A percentile compares a stretch with the other conserved stretches of the same genome.
phyloP scores from a whole-genome alignment of 106 monocot species.

The Alisma plantagoaquatica region DNA sequence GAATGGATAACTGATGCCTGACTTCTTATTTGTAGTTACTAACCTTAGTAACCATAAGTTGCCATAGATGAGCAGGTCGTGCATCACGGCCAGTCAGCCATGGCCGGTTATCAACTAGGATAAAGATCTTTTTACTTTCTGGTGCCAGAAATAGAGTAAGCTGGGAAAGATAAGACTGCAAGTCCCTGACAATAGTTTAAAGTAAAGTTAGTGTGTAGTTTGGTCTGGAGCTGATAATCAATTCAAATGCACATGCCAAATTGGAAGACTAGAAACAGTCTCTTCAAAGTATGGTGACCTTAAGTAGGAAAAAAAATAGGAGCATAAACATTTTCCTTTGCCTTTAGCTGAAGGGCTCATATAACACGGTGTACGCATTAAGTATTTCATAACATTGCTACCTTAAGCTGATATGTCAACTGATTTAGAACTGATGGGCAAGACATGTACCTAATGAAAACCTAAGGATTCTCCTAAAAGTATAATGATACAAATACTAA shows the following conservation, averaged over 20 bases:
- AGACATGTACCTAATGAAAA: too few species aligned
- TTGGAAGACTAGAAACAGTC: too few species aligned
- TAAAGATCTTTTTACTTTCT: constrained; percentile 71
- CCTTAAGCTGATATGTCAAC: too few species aligned
- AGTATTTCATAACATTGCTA: too few species aligned
- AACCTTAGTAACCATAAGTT: constrained; percentile 98
- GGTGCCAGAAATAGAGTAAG: constrained; percentile 68
- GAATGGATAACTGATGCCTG: not conserved
- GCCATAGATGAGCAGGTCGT: constrained; percentile 77
- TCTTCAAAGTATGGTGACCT: too few species aligned
- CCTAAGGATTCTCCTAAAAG: too few species aligned
- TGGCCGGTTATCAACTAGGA: constrained; percentile 88
- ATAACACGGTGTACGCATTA: too few species aligned
- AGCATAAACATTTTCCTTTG: not conserved
- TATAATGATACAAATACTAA: too few species aligned
- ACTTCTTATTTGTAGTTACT: not conserved
- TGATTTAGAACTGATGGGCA: too few species aligned
- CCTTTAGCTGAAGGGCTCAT: not conserved
- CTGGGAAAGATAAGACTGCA: constrained; percentile 87
- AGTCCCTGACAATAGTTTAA: constrained; percentile 38
- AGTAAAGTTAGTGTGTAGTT: not conserved
- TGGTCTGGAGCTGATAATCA: not conserved
- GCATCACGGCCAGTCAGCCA: constrained; percentile 65
- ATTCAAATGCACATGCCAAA: too few species aligned
- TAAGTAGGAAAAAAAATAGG: not conserved